Evolutionary conservation across 148 eudicot genomes (phyloP), one percentile per base, ranked within the genome.

Genomic region (Nepenthes gracilis): DNA sequence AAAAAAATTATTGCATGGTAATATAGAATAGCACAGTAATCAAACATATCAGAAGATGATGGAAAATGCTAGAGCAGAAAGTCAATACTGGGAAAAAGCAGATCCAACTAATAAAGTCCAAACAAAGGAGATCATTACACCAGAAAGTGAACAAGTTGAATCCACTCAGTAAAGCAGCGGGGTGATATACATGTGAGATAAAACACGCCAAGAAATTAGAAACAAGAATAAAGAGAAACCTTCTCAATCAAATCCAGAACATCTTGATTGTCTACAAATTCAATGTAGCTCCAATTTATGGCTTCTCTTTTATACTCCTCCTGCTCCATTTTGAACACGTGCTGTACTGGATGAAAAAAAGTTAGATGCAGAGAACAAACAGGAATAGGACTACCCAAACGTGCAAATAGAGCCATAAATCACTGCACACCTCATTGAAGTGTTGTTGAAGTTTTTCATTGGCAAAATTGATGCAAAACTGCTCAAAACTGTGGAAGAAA

Each of bases 271-370:
- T 93, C 99, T 57, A 93, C 84, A 77, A 84, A 93, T 64, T 86
- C 99, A 72, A 93, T 89, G 70, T 93, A 93, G 71, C 99, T 93
- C 99, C 99, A 93, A 70, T 89, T 84, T 33, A 93, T 93, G 74
- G 75, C 95, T 78, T 93, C 99, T 57, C 78, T 84, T 43, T 66
- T 83, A 75, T 93, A 93, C 69, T 93, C 99, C 70, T 93, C 99
- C 74, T 93, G 99, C 92, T 93, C 99, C 99, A 93, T 93, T 84
- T 93, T 93, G 65, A 93, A 93, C 36, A 93, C 99, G 64, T 93
- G 99, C 99, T 93, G 90, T 43, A 80, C 64, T 34, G 11, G 63
- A 62, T 32, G 37, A 58, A 35, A 40, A 65, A 60, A 55, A 60
- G 60, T 74, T 58, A 63, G 40, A 69, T 45, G 37, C 32, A 5